Conservation (phyloP, 257 asterid genomes). For the Lithospermum erythrorhizon region DNA sequence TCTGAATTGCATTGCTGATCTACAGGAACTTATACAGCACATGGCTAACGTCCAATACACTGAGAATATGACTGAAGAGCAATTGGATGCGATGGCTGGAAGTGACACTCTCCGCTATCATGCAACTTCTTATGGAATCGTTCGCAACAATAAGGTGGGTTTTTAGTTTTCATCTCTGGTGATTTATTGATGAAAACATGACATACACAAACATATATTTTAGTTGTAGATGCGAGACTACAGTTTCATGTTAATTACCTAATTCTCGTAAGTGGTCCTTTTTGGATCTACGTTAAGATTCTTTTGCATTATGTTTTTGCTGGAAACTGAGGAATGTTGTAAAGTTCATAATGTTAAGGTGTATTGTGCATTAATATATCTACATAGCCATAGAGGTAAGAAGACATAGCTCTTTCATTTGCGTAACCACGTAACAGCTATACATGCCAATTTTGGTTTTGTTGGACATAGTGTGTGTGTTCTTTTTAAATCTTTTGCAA, state of each 20-base stretch:
- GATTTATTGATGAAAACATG: neutral
- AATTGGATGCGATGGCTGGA: constrained; percentile 98
- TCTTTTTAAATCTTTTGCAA: too few relatives aligned
- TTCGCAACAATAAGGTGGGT: constrained; percentile 82
- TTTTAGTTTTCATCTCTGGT: neutral
- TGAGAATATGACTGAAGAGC: constrained; percentile 99
- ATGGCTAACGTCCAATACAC: constrained; percentile 99
- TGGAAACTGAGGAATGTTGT: too few relatives aligned
- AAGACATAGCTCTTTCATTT: too few relatives aligned
- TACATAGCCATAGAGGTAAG: too few relatives aligned
- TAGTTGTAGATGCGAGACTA: too few relatives aligned
- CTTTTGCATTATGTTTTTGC: neutral
- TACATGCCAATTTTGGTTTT: too few relatives aligned
- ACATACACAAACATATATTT: too few relatives aligned
- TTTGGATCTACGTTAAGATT: neutral
- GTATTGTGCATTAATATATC: too few relatives aligned
- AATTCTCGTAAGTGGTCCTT: neutral
- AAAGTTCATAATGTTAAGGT: too few relatives aligned
- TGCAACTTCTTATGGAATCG: constrained; percentile 89
- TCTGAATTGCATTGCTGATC: constrained; percentile 18
- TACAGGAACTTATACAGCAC: constrained; percentile 94
- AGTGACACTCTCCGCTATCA: constrained; percentile 98
- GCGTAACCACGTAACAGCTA: too few relatives aligned
- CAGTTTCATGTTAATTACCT: neutral
- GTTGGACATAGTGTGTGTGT: too few relatives aligned